Percentiles rank a stretch among this genome's conserved stretches.
Evolutionary conservation across 108 stramenopile species (phyloP).

Genomic region (Skeletonema marinoi): DNA sequence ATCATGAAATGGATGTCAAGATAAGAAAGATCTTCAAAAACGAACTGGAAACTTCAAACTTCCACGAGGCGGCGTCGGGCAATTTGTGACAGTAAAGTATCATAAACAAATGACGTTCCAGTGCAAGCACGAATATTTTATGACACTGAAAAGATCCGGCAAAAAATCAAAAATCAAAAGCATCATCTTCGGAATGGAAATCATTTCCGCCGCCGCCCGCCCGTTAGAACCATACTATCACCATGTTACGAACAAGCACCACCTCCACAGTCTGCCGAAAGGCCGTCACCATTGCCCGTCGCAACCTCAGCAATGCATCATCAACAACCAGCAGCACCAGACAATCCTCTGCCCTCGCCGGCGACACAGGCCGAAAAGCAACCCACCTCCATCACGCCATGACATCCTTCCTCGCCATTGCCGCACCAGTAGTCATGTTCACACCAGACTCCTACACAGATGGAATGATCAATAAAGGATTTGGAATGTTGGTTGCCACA

Average conservation of each 20-base stretch:
- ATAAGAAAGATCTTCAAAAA: background rate
- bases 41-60: too few relatives aligned
- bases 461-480: slow-evolving; percentile 57
- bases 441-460: slow-evolving; percentile 64
- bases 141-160: too few relatives aligned
- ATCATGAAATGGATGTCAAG: background rate
- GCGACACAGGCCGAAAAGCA: slow-evolving; percentile 72
- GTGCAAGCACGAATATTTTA: too few relatives aligned
- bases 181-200: too few relatives aligned
- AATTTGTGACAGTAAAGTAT: too few relatives aligned
- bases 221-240: background rate
- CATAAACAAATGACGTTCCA: too few relatives aligned
- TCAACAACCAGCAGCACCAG: background rate
- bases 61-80: background rate
- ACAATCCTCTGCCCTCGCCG: slow-evolving; percentile 58
- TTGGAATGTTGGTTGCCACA: slow-evolving; percentile 75
- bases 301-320: slow-evolving; percentile 24
- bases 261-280: slow-evolving; percentile 9
- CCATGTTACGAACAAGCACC: background rate
- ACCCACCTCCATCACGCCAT: slow-evolving; percentile 78
- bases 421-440: slow-evolving; percentile 72
- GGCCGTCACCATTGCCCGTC: slow-evolving; percentile 6
- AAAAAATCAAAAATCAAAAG: too few relatives aligned
- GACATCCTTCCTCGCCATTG: slow-evolving; percentile 63
- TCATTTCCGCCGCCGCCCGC: background rate